Evolutionary conservation across 352 stramenopile genomes (phyloP), one percentile per base, ranked within the genome.

Genomic region (Blastocystis sp.): DNA sequence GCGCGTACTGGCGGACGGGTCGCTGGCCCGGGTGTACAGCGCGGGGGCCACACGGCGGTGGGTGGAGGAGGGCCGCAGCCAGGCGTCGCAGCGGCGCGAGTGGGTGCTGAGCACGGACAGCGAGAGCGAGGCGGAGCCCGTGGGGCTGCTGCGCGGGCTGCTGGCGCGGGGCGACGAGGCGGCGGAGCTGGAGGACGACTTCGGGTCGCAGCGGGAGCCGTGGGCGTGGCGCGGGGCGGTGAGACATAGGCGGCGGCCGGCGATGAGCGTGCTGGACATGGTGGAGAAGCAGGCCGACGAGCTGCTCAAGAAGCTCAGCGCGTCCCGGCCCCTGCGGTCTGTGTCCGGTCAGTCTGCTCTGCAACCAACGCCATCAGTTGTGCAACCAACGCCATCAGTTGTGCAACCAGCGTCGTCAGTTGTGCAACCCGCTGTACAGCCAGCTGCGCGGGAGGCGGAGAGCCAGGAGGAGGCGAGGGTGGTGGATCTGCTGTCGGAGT

Each of bases 221-320:
- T 69, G 21, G 62, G 21, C 19, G 17, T 69, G 1, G 40, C n/a
- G 11, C 2, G 3, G 3, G 62, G 11, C 10, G 38, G n/a, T 69
- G 1, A 69, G 21, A 11, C 0, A 11, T 69, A 69, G 62, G 40
- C 11, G 11, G 21, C 62, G 21, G 17, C 62, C 62, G 21, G 40
- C 40, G 11, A 28, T 42, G 21, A 81, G 71, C 66, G 71, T 81
- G n/a, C 48, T 81, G 48, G 71, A 81, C 66, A 65, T 57, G 43
- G 71, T 81, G 43, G 24, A 81, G 24, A 24, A 42, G 9, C 11
- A 60, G 34, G 28, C 71, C 10, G 28, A 81, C 57, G 71, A 63
- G 19, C 38, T 65, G n/a, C 52, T 81, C 6, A 21, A 28, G 28
- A 63, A 65, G 19, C 45, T 54, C 10, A 21, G 21, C 19, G 21